Evolutionary conservation across 805 yeast species (phyloP).

Genomic region (Starmera quercuum): DNA sequence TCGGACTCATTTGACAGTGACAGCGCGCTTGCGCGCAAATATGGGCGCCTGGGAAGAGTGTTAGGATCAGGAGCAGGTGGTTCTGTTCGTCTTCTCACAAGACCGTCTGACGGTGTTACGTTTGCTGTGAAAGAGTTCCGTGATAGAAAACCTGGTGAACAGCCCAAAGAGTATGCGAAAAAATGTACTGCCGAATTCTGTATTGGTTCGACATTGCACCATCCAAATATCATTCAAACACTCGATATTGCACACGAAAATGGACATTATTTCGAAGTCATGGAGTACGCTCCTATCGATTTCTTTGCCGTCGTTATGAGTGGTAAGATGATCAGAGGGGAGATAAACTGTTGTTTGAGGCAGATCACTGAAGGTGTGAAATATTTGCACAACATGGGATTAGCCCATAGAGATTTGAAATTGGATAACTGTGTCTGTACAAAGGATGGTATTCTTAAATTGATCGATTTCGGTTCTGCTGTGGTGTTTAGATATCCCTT

Average conservation of each 20-base stretch:
- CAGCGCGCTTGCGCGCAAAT: constrained; percentile 47
- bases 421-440: constrained; percentile 80
- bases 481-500: constrained; percentile 76
- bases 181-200: constrained; percentile 87
- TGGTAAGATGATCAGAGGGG: constrained; percentile 73
- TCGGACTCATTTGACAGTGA: constrained; percentile 32
- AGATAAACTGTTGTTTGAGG: constrained; percentile 73
- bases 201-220: constrained; percentile 75
- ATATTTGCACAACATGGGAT: constrained; percentile 69
- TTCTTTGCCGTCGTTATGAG: constrained; percentile 86
- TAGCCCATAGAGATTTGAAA: constrained; percentile 78
- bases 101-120: constrained; percentile 61
- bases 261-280: constrained; percentile 68
- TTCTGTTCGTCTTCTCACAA: constrained; percentile 61
- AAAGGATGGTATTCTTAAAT: constrained; percentile 61
- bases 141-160: constrained; percentile 61
- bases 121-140: constrained; percentile 84
- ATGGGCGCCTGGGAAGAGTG: constrained; percentile 67
- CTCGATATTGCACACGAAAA: constrained; percentile 54
- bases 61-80: constrained; percentile 89
- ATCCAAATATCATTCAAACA: constrained; percentile 74
- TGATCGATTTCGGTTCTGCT: constrained; percentile 81
- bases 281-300: constrained; percentile 83
- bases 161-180: constrained; percentile 70
- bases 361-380: constrained; percentile 68